These are phyloP conservation scores for Naganishia sp. DNA, from an alignment of 1,284 basidiomycete genomes.

Conservation along the genomic window DNA sequence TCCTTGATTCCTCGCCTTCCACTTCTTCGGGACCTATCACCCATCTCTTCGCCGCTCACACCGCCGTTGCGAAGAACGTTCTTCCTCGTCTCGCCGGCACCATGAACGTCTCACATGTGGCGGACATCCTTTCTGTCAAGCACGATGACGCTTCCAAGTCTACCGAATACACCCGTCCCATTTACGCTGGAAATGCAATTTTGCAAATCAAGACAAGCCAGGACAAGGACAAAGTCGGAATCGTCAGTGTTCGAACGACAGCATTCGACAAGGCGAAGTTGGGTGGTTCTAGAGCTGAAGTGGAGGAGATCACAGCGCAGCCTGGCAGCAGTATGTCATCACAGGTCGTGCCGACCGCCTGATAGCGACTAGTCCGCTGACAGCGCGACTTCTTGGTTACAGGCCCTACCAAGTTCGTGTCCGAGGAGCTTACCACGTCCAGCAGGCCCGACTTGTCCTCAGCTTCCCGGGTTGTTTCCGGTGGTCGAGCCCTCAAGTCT, in stretches of 20 bases:
- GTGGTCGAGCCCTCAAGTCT: conserved; percentile 92
- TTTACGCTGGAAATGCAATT: conserved; percentile 98
- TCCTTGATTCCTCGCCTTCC: conserved; percentile 55
- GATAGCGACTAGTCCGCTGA: neutral
- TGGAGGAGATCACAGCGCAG: conserved; percentile 69
- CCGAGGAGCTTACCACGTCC: conserved; percentile 83
- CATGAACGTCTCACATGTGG: conserved; percentile 78
- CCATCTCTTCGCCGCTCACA: conserved; percentile 83
- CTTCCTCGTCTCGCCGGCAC: conserved; percentile 86
- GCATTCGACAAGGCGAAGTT: conserved; percentile 76
- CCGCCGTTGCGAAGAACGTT: conserved; percentile 70
- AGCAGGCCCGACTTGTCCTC: conserved; percentile 90
- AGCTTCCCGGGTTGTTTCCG: conserved; percentile 87
- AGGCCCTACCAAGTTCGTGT: conserved; percentile 70
- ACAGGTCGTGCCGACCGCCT: neutral
- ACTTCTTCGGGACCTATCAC: conserved; percentile 58
- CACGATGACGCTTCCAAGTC: conserved; percentile 60
- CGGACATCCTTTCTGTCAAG: conserved; percentile 89
- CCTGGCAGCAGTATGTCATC: conserved; percentile 60
- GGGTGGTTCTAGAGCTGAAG: conserved; percentile 59
- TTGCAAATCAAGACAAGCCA: conserved; percentile 80
- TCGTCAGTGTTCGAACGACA: conserved; percentile 95
- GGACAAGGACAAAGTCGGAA: conserved; percentile 69
- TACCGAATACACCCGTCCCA: conserved; percentile 75
- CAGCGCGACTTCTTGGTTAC: conserved; percentile 2